These are phyloP conservation scores for Ormosia emarginata DNA, from an alignment of 306 rosid species.

Conservation along the genomic window DNA sequence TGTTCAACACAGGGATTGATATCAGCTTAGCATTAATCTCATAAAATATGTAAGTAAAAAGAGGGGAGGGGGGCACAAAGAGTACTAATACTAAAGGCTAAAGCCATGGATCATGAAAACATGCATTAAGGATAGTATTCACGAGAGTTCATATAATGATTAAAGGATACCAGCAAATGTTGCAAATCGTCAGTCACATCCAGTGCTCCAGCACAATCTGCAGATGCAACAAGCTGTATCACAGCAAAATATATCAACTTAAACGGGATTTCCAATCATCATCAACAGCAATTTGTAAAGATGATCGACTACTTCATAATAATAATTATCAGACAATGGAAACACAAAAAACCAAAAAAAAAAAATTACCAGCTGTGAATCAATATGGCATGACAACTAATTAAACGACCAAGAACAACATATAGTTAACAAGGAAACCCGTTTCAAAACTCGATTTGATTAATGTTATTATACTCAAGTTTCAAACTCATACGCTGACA, in stretches of 20 bases:
- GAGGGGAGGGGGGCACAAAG: background rate
- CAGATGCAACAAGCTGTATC: constrained; percentile 95
- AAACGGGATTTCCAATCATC: constrained; percentile 19
- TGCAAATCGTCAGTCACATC: constrained; percentile 94
- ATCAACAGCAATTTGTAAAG: constrained; percentile 4
- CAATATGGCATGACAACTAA: background rate
- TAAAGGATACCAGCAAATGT: constrained; percentile 66
- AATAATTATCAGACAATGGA: background rate
- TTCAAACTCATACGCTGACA: background rate
- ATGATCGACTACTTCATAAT: background rate
- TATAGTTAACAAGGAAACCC: background rate
- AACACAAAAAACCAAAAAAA: background rate
- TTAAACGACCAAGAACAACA: background rate
- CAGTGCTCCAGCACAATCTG: constrained; percentile 97
- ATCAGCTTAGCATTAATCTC: background rate
- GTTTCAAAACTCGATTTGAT: background rate
- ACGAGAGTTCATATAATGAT: background rate
- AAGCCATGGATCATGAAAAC: background rate
- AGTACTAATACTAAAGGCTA: background rate
- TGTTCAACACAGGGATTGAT: background rate
- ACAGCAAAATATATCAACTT: constrained; percentile 57
- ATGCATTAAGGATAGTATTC: background rate
- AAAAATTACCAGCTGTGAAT: background rate
- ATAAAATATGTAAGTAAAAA: background rate
- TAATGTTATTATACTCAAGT: background rate